Evolutionary conservation across 2,329 filamentous ascomycete species (phyloP), one percentile per base, ranked within the genome.

Genomic region (Exophiala xenobiotica): DNA sequence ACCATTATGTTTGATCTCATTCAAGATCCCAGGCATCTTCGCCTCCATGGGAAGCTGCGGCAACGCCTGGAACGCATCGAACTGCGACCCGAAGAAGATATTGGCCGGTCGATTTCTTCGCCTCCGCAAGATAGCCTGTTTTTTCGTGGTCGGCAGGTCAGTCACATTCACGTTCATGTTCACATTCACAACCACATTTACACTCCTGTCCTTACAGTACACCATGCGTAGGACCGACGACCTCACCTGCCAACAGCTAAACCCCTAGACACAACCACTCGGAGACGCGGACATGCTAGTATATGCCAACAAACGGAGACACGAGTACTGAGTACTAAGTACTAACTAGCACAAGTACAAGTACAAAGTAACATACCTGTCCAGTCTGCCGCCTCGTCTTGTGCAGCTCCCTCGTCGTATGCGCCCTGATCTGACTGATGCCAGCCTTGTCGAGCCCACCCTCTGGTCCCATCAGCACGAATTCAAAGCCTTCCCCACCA

Each of bases 321-420:
- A n/a, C n/a, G n/a, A n/a, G n/a, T n/a, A n/a, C n/a, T n/a, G n/a
- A n/a, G n/a, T n/a, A n/a, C n/a, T n/a, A n/a, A n/a, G n/a, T n/a
- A n/a, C n/a, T n/a, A n/a, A n/a, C n/a, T n/a, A n/a, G n/a, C n/a
- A n/a, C n/a, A n/a, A n/a, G n/a, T n/a, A n/a, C n/a, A n/a, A n/a
- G n/a, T 29, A 22, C 8, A 2, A 14, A 18, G 11, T 5, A n/a
- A 45, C 46, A 22, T 46, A 55, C 53, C 44, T 55, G 49, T 35
- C 45, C 48, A 14, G 12, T 45, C 19, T 49, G 19, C 6, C 53
- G 53, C 31, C 53, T 39, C 3, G 53, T 41, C 22, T 45, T 40
- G 22, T 55, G 53, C 48, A 55, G 14, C 39, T 55, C 53, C 24
- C 53, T 31, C n/a, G 53, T 55, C n/a, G 53, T 55, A 27, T 55